Base-by-base conservation (phyloP, 345 rosid genomes). In the Populus alba region DNA sequence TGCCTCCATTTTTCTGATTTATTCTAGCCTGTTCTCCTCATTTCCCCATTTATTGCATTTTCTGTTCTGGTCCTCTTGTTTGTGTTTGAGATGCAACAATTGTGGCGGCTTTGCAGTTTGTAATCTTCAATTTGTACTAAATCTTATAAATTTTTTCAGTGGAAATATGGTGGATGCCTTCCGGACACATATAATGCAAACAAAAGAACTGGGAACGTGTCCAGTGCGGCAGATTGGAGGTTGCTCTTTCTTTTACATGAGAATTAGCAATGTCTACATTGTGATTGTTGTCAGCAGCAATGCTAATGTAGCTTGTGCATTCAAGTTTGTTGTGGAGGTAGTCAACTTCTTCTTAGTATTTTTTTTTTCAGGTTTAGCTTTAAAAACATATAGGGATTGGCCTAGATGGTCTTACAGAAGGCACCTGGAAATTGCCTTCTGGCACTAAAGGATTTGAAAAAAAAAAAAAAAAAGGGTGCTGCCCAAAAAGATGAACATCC, bases 111-210 rank as follows among this genome's bases (percentile, higher is more conserved):
- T 68, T 63, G 17, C 68, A 61, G 9, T 22, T 7, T 55, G 61
- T 37, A 16, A 43, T 35, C 70, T 81, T 70, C 70, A n/a, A 66
- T 78, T 33, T 35, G 29, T 45, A 13, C 38, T 75, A 62, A 70
- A 18, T 33, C 27, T 33, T 33, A 33, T 6, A 4, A 33, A 33
- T 33, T 27, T 62, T 18, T 71, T 47, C 71, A 94, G 99, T 78
- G 97, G 97, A 66, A 97, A 94, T 71, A 97, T 97, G 99, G 98
- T 97, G 87, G 98, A 96, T 83, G 99, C 99, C n/a, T 97, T 97
- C 76, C 90, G 99, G 67, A 87, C 82, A 85, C 99, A 97, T 86
- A 94, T 97, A 81, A 94, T 97, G 99, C 99, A 94, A 78, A 97
- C 98, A 1, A 97, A 97, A 77, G 99, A 97, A 80, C 90, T 97